A percentile compares a stretch with the other conserved stretches of the same genome.
These are phyloP conservation scores for Pleurotus platypus DNA, from an alignment of 768 basidiomycete species.

Conservation along the genomic window DNA sequence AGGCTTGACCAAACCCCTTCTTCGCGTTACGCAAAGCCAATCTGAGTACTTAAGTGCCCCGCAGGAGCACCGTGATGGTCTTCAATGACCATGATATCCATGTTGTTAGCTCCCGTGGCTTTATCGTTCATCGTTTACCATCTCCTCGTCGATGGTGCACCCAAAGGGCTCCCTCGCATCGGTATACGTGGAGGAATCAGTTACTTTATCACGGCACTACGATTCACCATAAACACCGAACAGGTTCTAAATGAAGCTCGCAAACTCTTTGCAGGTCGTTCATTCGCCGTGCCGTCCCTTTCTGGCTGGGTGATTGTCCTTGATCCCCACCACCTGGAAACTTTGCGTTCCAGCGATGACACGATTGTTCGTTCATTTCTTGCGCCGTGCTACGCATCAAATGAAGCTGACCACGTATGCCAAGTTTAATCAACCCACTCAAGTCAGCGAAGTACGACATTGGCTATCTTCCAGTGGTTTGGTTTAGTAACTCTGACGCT, in stretches of 20 bases:
- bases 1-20: too few relatives aligned
- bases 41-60: too few relatives aligned
- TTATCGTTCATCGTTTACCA: conserved; percentile 7
- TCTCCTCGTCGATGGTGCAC: not conserved
- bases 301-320: not conserved
- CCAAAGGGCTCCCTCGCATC: not conserved
- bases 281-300: not conserved
- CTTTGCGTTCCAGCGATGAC: not conserved
- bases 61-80: not conserved
- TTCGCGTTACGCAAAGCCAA: too few relatives aligned
- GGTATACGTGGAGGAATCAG: not conserved
- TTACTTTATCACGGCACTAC: not conserved
- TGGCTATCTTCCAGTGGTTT: too few relatives aligned
- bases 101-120: not conserved
- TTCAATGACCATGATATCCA: not conserved
- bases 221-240: not conserved
- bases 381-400: not conserved
- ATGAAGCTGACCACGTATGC: too few relatives aligned
- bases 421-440: not conserved
- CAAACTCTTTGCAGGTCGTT: not conserved
- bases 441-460: not conserved
- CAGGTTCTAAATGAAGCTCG: not conserved
- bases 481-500: conserved; percentile 6
- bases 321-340: not conserved
- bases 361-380: not conserved